These are phyloP conservation scores for Dichotomopilus funicola DNA, from an alignment of 2,329 filamentous ascomycete species.

Conservation along the genomic window DNA sequence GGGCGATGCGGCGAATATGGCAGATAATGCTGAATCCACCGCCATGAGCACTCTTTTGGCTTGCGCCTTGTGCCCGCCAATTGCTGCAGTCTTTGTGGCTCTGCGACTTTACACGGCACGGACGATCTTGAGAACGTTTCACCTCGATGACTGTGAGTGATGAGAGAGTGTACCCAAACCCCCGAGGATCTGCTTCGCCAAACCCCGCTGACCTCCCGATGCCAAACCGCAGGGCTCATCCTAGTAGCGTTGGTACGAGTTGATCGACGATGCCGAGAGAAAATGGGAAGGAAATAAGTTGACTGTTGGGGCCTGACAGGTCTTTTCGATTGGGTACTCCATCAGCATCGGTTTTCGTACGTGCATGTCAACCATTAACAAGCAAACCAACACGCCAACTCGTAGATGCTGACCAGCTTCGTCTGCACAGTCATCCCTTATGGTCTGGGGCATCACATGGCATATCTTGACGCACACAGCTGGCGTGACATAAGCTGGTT, in stretches of 20 bases:
- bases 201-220: neutral
- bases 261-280: neutral
- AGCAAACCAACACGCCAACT: no score
- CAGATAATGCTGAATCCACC: neutral
- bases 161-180: no score
- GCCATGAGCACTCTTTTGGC: conserved; percentile 4
- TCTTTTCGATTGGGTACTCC: neutral
- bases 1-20: neutral
- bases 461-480: neutral
- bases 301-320: neutral
- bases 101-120: conserved; percentile 18
- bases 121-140: conserved; percentile 11
- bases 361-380: neutral
- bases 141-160: conserved; percentile 14
- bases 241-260: conserved; percentile 12
- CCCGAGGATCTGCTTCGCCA: no score
- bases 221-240: conserved; percentile 18
- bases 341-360: neutral
- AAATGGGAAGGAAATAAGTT: neutral
- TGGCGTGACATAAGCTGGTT: neutral
- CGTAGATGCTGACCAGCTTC: neutral
- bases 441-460: neutral
- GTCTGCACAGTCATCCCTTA: neutral
- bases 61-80: conserved; percentile 7
- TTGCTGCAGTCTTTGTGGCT: conserved; percentile 13